Conservation (phyloP, 2,329 filamentous ascomycete species). For the Metarhizium sp. region DNA sequence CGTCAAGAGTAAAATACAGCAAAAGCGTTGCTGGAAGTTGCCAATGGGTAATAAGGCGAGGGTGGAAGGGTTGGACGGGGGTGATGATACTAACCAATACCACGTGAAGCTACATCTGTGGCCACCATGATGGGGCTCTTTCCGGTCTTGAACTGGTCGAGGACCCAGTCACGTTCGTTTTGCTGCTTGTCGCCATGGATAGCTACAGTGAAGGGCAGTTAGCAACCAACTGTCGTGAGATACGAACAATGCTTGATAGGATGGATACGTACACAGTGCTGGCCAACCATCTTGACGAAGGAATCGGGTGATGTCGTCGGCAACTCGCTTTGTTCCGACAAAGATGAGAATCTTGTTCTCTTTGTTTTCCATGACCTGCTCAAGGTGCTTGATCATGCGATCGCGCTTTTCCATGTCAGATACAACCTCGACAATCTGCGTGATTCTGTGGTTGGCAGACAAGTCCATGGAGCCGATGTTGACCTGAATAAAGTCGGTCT, state of each 20-base stretch:
- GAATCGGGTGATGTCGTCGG: slow-evolving; percentile 95
- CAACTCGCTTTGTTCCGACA: slow-evolving; percentile 87
- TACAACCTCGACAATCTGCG: slow-evolving; percentile 93
- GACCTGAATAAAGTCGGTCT: slow-evolving; percentile 95
- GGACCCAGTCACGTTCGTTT: slow-evolving; percentile 98
- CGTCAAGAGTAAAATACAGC: slow-evolving; percentile 83
- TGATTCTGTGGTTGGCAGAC: slow-evolving; percentile 94
- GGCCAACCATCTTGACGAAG: slow-evolving; percentile 97
- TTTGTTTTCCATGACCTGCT: slow-evolving; percentile 96
- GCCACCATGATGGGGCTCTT: slow-evolving; percentile 99
- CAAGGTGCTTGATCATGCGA: slow-evolving; percentile 92
- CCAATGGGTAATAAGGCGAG: slow-evolving; percentile 25
- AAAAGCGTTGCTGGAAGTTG: slow-evolving; percentile 49
- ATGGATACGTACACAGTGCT: slow-evolving; percentile 66
- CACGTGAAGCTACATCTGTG: slow-evolving; percentile 98
- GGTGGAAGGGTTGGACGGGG: slow-evolving; percentile 24
- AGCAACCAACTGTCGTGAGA: slow-evolving; percentile 24
- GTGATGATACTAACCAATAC: slow-evolving; percentile 93
- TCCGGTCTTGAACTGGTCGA: slow-evolving; percentile 98
- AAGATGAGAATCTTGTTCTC: slow-evolving; percentile 94
- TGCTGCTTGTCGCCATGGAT: slow-evolving; percentile 99
- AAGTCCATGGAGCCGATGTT: slow-evolving; percentile 97
- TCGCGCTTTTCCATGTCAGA: slow-evolving; percentile 97
- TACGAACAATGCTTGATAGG: slow-evolving; percentile 19
- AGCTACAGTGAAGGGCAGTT: slow-evolving; percentile 41